Evolutionary conservation across 2,329 filamentous ascomycete genomes (phyloP).

Genomic region (Paracoccidioides brasiliensis): DNA sequence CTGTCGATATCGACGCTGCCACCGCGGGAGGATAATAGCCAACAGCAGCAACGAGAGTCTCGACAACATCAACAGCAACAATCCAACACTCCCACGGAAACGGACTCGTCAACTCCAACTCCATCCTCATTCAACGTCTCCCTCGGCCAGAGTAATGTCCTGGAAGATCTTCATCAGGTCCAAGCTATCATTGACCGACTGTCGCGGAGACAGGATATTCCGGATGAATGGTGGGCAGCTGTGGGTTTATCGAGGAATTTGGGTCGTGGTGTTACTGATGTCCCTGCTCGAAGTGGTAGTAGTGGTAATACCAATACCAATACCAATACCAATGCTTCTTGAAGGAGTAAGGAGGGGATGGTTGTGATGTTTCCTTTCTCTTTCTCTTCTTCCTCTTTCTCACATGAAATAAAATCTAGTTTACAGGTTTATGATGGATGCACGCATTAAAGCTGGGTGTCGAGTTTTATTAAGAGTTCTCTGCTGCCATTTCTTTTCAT

Average conservation of each 20-base stretch:
- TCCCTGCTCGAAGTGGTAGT: not conserved
- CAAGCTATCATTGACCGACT: conserved; percentile 59
- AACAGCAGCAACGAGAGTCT: not conserved
- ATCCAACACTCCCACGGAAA: conserved; percentile 11
- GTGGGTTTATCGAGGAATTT: conserved; percentile 49
- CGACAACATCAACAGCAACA: not conserved
- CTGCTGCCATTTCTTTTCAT: too few species aligned
- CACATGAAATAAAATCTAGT: too few species aligned
- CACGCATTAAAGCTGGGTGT: too few species aligned
- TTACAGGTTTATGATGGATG: too few species aligned
- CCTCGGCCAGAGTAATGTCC: conserved; percentile 20
- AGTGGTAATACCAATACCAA: not conserved
- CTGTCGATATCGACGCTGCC: not conserved
- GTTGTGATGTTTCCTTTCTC: not conserved
- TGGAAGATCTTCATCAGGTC: conserved; percentile 46
- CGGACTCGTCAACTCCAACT: conserved; percentile 20
- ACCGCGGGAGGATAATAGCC: not conserved
- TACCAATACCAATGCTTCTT: not conserved
- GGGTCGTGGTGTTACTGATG: not conserved
- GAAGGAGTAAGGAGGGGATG: not conserved
- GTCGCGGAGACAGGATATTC: conserved; percentile 58
- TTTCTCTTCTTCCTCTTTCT: not conserved
- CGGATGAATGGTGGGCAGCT: conserved; percentile 70
- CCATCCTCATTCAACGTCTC: conserved; percentile 11
- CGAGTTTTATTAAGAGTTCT: too few species aligned